These are phyloP conservation scores for Volvariella surrecta DNA, from an alignment of 1,284 basidiomycete genomes.

Conservation along the genomic window DNA sequence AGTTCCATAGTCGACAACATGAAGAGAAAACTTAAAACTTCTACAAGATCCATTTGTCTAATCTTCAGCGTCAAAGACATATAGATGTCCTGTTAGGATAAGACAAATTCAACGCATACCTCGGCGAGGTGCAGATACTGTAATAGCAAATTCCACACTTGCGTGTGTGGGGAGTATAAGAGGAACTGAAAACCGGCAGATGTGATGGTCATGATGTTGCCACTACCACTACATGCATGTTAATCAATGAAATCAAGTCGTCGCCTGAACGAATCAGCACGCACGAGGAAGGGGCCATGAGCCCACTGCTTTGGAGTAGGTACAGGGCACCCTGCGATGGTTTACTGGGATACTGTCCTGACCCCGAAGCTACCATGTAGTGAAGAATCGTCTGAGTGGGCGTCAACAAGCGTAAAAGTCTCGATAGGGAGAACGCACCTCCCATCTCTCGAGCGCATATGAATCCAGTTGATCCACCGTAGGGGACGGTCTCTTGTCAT, in stretches of 20 bases:
- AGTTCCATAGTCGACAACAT: constrained; percentile 94
- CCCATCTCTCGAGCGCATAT: constrained; percentile 91
- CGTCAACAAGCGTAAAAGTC: background rate
- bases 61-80: constrained; percentile 30
- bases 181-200: constrained; percentile 97
- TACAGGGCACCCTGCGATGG: constrained; percentile 80
- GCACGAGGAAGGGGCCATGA: constrained; percentile 69
- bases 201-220: constrained; percentile 72
- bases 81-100: constrained; percentile 8
- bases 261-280: constrained; percentile 14
- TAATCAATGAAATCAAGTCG: background rate
- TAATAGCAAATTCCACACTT: constrained; percentile 94
- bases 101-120: constrained; percentile 31
- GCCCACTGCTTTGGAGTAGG: constrained; percentile 76
- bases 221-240: constrained; percentile 24
- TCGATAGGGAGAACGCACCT: constrained; percentile 47
- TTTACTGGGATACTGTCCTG: constrained; percentile 53
- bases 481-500: constrained; percentile 45
- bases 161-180: constrained; percentile 91
- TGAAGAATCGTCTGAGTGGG: constrained; percentile 81
- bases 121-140: constrained; percentile 83
- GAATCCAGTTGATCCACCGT: constrained; percentile 67
- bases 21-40: constrained; percentile 91
- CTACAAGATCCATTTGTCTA: constrained; percentile 85
- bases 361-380: constrained; percentile 96